Evolutionary conservation across 805 yeast genomes (phyloP), one percentile per base, ranked within the genome.

Genomic region (Blastobotrys mokoenaii): DNA sequence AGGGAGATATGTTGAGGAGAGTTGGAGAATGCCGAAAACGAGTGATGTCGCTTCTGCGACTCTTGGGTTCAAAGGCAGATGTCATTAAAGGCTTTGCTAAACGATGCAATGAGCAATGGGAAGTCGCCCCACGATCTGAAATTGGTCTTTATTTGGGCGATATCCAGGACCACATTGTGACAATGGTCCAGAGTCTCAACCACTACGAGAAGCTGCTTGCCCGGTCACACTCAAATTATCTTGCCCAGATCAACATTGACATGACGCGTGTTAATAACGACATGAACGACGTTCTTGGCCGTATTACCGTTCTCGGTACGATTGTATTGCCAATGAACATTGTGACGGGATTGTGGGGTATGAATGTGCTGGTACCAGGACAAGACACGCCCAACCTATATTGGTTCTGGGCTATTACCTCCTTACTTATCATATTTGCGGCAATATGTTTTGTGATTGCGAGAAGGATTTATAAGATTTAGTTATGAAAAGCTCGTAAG

Each of bases 231-330:
- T 84, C 96, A 8, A 93, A 93, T 64, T 93, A 93, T 62, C 71
- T 90, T 57, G 98, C 98, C 1, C 97, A 90, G 61, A 84, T 93
- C 60, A 93, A 93, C 61, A 90, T 93, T 51, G 97, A 93, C 62
- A 93, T 90, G 97, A 93, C 97, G 8, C 82, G 82, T 61, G 96
- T 89, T 11, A 93, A 89, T 66, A 93, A 93, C 58, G 97, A 90
- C 56, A 90, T 94, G 78, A 93, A 93, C 63, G 97, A 93, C 61
- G 95, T 89, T 1, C 73, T 90, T 58, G 95, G 97, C 9, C 87
- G 89, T 61, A 86, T 90, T 46, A 86, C 97, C 2, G 82, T 89
- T 36, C 66, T 90, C 51, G 98, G 97, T 74, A 87, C 97, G 0
- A 86, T 93, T 46, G 96, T 93, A 16, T 69, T 93, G 47, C 98